These are phyloP conservation scores for Choiromyces venosus DNA, from an alignment of 495 filamentous ascomycete species.

Conservation along the genomic window DNA sequence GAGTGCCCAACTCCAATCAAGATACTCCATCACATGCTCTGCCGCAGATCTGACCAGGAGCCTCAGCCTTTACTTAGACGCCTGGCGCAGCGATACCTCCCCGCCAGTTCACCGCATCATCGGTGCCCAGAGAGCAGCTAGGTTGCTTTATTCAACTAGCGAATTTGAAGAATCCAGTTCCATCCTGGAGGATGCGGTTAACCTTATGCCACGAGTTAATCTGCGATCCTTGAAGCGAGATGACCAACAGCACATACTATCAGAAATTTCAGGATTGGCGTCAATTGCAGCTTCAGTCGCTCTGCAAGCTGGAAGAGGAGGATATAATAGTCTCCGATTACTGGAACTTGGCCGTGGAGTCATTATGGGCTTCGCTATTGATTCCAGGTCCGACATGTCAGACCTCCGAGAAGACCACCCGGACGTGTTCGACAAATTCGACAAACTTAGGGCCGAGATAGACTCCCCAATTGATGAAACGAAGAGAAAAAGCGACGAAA, in stretches of 20 bases:
- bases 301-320: not conserved
- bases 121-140: not conserved
- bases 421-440: not conserved
- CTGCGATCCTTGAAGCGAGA: not conserved
- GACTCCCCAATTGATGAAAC: not conserved
- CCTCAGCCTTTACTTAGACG: too few relatives aligned
- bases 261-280: not conserved
- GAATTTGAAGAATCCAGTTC: too few relatives aligned
- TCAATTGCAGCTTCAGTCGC: slow-evolving; percentile 5
- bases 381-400: not conserved
- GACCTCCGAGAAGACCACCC: not conserved
- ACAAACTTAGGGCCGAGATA: not conserved
- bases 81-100: not conserved
- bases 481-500: too few relatives aligned
- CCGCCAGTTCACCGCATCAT: not conserved
- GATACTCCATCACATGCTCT: too few relatives aligned
- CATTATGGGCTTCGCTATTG: slow-evolving; percentile 4
- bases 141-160: not conserved
- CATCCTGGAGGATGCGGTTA: slow-evolving; percentile 5
- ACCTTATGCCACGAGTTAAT: not conserved
- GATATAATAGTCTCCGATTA: not conserved
- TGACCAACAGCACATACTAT: too few relatives aligned
- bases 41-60: too few relatives aligned
- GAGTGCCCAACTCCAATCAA: too few relatives aligned
- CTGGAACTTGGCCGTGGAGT: slow-evolving; percentile 8